Conservation (phyloP, 2,329 filamentous ascomycete species). For the Trichoderma arundinaceum region DNA sequence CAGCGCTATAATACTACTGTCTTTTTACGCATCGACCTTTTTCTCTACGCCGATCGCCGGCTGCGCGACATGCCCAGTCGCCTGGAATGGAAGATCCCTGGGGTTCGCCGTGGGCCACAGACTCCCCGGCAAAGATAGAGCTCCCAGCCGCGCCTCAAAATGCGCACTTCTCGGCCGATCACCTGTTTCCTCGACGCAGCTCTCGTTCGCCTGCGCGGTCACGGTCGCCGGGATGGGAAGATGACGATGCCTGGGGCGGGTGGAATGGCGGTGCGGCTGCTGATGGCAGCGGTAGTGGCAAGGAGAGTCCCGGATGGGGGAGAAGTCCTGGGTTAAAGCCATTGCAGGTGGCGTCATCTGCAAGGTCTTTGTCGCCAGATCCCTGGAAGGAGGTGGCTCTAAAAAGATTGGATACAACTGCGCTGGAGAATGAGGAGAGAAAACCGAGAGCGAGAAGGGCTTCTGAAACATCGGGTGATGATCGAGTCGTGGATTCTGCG, state of each 20-base stretch:
- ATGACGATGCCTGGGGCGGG: conserved; percentile 46
- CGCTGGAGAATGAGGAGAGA: conserved; percentile 31
- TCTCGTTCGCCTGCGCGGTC: conserved; percentile 34
- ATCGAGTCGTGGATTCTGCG: conserved; percentile 41
- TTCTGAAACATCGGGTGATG: conserved; percentile 34
- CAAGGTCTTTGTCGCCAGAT: conserved; percentile 40
- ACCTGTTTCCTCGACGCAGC: conserved; percentile 35
- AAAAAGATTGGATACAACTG: conserved; percentile 38
- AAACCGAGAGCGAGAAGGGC: conserved; percentile 29
- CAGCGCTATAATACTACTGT: background rate
- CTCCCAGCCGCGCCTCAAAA: conserved; percentile 43
- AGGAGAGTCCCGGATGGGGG: conserved; percentile 42
- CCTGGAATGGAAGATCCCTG: conserved; percentile 66
- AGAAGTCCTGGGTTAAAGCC: conserved; percentile 44
- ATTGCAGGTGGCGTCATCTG: conserved; percentile 35
- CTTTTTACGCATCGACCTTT: background rate
- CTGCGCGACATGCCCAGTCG: conserved; percentile 44
- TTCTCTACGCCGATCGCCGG: background rate
- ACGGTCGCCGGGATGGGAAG: conserved; percentile 42
- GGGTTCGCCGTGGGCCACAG: conserved; percentile 64
- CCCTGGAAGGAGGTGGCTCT: conserved; percentile 36
- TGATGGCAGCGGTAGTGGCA: conserved; percentile 32
- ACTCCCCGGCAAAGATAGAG: conserved; percentile 46
- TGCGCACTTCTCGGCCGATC: conserved; percentile 42
- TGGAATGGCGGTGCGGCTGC: conserved; percentile 42